Evolutionary conservation across 352 stramenopile species (phyloP).

Genomic region (Phytophthora megakarya): DNA sequence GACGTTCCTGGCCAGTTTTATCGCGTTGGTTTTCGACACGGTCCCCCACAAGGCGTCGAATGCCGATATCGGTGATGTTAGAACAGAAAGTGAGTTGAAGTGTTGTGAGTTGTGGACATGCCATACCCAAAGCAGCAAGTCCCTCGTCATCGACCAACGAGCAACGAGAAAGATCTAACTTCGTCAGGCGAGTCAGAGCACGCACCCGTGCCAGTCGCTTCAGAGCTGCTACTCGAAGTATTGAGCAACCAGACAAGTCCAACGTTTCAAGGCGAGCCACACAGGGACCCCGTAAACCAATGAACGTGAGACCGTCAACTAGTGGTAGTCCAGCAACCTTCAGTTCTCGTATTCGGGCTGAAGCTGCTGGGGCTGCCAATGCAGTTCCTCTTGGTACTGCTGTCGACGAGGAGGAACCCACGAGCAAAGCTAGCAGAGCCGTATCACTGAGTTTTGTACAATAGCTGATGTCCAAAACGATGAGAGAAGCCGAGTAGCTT

Average conservation of each 20-base stretch:
- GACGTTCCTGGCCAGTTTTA: background rate
- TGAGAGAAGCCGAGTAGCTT: slow-evolving; percentile 36
- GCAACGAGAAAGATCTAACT: slow-evolving; percentile 63
- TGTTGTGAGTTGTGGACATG: slow-evolving; percentile 40
- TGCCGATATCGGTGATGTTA: slow-evolving; percentile 54
- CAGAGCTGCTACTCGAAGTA: slow-evolving; percentile 50
- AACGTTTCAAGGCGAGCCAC: slow-evolving; percentile 30
- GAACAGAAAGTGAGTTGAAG: slow-evolving; percentile 63
- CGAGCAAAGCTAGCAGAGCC: slow-evolving; percentile 55
- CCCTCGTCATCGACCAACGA: slow-evolving; percentile 59
- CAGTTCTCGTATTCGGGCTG: slow-evolving; percentile 41
- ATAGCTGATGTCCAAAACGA: slow-evolving; percentile 56
- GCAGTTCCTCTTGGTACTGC: slow-evolving; percentile 8
- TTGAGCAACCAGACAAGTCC: slow-evolving; percentile 31
- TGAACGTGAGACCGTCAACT: slow-evolving; percentile 63
- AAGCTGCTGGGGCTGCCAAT: slow-evolving; percentile 10
- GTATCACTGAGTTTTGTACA: slow-evolving; percentile 68
- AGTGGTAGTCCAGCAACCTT: slow-evolving; percentile 47
- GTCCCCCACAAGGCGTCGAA: slow-evolving; percentile 53
- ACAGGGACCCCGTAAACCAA: slow-evolving; percentile 45
- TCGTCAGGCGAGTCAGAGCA: slow-evolving; percentile 36
- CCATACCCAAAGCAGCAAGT: slow-evolving; percentile 49
- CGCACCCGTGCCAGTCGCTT: slow-evolving; percentile 49
- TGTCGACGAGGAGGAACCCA: slow-evolving; percentile 28
- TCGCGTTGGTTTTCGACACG: background rate